Evolutionary conservation across 1,139 yeast genomes (phyloP).

Genomic region (Blastobotrys illinoisensis): DNA sequence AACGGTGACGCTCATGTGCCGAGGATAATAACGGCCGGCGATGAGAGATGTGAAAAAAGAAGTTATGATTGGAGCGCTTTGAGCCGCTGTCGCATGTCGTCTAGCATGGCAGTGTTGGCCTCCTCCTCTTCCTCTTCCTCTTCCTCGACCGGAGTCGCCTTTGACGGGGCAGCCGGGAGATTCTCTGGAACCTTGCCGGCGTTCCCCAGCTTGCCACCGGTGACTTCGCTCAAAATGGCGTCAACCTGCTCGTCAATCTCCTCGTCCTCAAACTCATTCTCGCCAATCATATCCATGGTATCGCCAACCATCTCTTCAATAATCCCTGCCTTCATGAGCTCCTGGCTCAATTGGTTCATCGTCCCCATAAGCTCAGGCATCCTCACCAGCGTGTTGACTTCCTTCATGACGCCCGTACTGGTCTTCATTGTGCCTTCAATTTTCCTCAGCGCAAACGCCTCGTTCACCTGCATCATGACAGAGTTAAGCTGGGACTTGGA

Average conservation of each 20-base stretch:
- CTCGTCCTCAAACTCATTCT: slow-evolving; percentile 59
- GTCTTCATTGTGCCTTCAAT: slow-evolving; percentile 76
- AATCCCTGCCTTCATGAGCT: slow-evolving; percentile 81
- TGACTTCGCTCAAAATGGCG: slow-evolving; percentile 47
- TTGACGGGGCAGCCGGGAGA: slow-evolving; percentile 41
- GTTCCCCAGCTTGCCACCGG: slow-evolving; percentile 35
- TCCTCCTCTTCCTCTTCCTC: slow-evolving; percentile 45
- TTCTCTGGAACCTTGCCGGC: slow-evolving; percentile 42
- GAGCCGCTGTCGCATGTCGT: slow-evolving; percentile 84
- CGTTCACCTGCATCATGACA: slow-evolving; percentile 83
- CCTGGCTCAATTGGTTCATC: slow-evolving; percentile 82
- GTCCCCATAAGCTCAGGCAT: slow-evolving; percentile 79
- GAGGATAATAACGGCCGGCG: no score
- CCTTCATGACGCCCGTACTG: slow-evolving; percentile 80
- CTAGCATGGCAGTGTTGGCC: slow-evolving; percentile 68
- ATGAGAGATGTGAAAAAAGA: no score
- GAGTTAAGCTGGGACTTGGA: slow-evolving; percentile 85
- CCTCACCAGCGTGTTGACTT: slow-evolving; percentile 71
- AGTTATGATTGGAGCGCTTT: slow-evolving; percentile 70
- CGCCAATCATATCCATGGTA: slow-evolving; percentile 66
- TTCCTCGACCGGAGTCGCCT: slow-evolving; percentile 45
- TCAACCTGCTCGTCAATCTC: slow-evolving; percentile 69
- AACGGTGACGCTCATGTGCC: no score
- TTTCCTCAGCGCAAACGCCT: slow-evolving; percentile 82
- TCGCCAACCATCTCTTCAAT: slow-evolving; percentile 96